Conservation (phyloP, 257 asterid genomes). For the Cordia subcordata region DNA sequence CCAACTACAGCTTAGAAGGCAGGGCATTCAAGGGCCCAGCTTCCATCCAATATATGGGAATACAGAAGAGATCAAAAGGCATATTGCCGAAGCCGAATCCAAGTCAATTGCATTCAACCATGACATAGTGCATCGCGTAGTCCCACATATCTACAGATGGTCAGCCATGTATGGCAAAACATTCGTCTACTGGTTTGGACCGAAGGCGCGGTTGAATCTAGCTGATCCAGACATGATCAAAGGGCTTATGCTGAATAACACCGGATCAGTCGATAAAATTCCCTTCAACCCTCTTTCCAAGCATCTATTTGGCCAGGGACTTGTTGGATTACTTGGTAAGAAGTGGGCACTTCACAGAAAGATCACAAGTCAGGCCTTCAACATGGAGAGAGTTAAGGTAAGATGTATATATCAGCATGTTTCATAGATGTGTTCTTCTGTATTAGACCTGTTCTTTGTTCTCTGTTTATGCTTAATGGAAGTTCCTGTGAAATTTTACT, state of each 20-base stretch:
- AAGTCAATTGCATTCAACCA: conserved; percentile 11
- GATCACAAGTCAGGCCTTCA: conserved; percentile 58
- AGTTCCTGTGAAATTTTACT: background rate
- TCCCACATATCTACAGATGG: conserved; percentile 14
- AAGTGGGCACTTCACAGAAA: conserved; percentile 61
- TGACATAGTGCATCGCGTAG: conserved; percentile 8
- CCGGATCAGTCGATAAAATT: background rate
- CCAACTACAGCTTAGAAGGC: conserved; percentile 8
- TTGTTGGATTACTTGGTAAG: conserved; percentile 39
- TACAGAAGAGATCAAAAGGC: conserved; percentile 3
- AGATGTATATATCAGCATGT: too few species aligned
- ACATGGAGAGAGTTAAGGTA: conserved; percentile 66
- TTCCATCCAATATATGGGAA: conserved; percentile 10
- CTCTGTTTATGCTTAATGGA: too few species aligned
- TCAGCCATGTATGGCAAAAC: conserved; percentile 14
- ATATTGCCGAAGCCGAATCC: conserved; percentile 7
- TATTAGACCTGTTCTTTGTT: too few species aligned
- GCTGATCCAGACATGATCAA: conserved; percentile 12
- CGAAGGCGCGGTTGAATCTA: conserved; percentile 5
- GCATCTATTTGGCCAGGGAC: conserved; percentile 53
- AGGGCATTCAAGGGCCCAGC: conserved; percentile 12
- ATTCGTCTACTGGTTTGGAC: conserved; percentile 15
- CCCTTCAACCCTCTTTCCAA: conserved; percentile 34
- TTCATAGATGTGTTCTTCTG: too few species aligned
- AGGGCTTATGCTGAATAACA: conserved; percentile 11